Percentiles rank a stretch among this genome's conserved stretches.
phyloP scores from a whole-genome alignment of 2,329 filamentous ascomycete genomes.

The Penicillium sp. region DNA sequence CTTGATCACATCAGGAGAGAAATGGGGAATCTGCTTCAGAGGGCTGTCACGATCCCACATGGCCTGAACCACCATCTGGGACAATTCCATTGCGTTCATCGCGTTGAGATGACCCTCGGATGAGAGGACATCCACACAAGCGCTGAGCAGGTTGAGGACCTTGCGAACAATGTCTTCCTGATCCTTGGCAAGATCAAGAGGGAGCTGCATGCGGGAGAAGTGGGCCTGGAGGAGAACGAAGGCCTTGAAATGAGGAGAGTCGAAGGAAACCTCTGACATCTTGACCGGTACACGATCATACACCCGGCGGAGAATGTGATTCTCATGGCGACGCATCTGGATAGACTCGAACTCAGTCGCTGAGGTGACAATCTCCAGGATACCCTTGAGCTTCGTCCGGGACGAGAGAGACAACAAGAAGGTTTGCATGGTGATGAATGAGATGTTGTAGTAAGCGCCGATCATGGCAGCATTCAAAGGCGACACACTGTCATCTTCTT shows the following conservation, averaged over 20 bases:
- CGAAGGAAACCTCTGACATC: conserved; percentile 80
- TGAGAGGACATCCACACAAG: conserved; percentile 90
- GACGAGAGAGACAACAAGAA: conserved; percentile 87
- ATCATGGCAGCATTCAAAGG: conserved; percentile 98
- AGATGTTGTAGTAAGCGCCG: conserved; percentile 98
- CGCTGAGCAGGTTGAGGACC: conserved; percentile 82
- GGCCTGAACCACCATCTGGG: conserved; percentile 96
- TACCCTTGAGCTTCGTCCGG: conserved; percentile 92
- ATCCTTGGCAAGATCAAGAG: conserved; percentile 92
- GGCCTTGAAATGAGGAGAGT: conserved; percentile 97
- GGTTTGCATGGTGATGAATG: conserved; percentile 98
- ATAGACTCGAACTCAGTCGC: conserved; percentile 96
- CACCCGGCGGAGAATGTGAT: conserved; percentile 80
- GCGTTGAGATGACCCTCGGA: conserved; percentile 96
- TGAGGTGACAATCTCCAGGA: conserved; percentile 94
- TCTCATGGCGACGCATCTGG: conserved; percentile 90
- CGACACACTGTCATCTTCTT: conserved; percentile 84
- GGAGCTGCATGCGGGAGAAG: conserved; percentile 95
- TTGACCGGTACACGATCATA: conserved; percentile 95
- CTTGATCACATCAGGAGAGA: conserved; percentile 78
- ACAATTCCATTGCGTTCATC: conserved; percentile 98
- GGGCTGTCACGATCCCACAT: conserved; percentile 99
- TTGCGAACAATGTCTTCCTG: conserved; percentile 85
- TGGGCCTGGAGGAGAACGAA: conserved; percentile 97
- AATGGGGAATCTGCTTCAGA: conserved; percentile 96